These are phyloP conservation scores for Remersonia thermophila DNA, from an alignment of 2,329 filamentous ascomycete genomes.

Conservation along the genomic window DNA sequence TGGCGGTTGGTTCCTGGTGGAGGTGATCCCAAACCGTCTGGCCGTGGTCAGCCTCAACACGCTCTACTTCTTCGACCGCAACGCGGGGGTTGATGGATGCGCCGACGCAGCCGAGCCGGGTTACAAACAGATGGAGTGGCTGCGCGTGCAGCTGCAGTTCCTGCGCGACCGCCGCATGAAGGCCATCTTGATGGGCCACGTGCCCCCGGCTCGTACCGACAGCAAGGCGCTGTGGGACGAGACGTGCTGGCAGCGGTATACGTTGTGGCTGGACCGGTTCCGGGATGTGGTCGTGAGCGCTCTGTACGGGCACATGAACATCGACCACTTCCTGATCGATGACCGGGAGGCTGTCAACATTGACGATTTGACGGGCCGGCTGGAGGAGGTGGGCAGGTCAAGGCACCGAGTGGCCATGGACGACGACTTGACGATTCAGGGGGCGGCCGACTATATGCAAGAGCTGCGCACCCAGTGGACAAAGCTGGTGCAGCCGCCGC, in stretches of 20 bases:
- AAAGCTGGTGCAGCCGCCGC: conserved; percentile 47
- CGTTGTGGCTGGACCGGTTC: conserved; percentile 79
- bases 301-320: conserved; percentile 93
- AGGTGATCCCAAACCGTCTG: conserved; percentile 75
- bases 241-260: conserved; percentile 96
- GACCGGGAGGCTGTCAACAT: conserved; percentile 68
- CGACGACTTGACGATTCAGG: conserved; percentile 47
- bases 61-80: conserved; percentile 89
- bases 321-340: conserved; percentile 91
- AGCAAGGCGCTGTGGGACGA: conserved; percentile 90
- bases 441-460: conserved; percentile 67
- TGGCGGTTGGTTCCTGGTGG: conserved; percentile 89
- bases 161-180: conserved; percentile 80
- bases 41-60: conserved; percentile 93
- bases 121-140: conserved; percentile 92
- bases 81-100: conserved; percentile 89
- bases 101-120: conserved; percentile 67
- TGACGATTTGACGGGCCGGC: conserved; percentile 16
- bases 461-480: conserved; percentile 72
- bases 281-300: conserved; percentile 74
- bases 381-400: conserved; percentile 4
- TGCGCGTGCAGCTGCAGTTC: conserved; percentile 75
- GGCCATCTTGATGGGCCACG: conserved; percentile 86
- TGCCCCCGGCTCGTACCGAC: conserved; percentile 75
- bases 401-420: conserved; percentile 27